Percentiles rank a stretch among this genome's conserved stretches.
These are phyloP conservation scores for Pyricularia grisea DNA, from an alignment of 2,329 filamentous ascomycete species.

Conservation along the genomic window DNA sequence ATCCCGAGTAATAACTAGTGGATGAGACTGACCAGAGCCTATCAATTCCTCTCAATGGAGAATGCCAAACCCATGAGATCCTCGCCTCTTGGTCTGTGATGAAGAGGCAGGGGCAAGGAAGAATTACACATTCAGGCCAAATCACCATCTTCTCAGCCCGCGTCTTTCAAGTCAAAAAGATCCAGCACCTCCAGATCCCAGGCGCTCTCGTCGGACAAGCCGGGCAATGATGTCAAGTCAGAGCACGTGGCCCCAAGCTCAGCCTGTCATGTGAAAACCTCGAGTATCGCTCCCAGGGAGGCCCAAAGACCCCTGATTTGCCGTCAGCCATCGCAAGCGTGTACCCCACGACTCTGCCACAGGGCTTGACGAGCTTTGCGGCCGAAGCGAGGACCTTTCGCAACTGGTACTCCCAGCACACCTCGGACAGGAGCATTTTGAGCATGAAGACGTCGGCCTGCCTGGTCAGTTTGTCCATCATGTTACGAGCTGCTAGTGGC, in stretches of 20 bases:
- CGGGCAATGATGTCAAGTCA: not conserved
- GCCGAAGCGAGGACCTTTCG: not conserved
- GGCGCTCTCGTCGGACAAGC: not conserved
- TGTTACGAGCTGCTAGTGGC: too few relatives aligned
- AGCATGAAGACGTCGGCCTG: not conserved
- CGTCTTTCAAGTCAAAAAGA: not conserved
- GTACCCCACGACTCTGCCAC: not conserved
- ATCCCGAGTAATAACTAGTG: too few relatives aligned
- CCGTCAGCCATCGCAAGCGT: not conserved
- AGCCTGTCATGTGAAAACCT: not conserved
- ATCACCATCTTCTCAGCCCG: not conserved
- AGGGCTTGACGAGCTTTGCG: not conserved
- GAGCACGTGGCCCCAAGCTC: not conserved
- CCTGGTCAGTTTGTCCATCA: not conserved
- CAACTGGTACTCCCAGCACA: not conserved
- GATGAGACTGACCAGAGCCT: too few relatives aligned
- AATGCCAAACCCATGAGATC: not conserved
- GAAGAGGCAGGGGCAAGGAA: not conserved
- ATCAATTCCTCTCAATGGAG: not conserved
- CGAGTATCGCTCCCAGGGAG: not conserved
- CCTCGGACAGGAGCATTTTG: not conserved
- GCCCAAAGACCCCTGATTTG: not conserved
- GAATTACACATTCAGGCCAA: not conserved
- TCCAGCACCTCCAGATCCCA: not conserved
- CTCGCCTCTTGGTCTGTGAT: not conserved